These are phyloP conservation scores for Glycine latifolia DNA, from an alignment of 306 rosid species.

Conservation along the genomic window DNA sequence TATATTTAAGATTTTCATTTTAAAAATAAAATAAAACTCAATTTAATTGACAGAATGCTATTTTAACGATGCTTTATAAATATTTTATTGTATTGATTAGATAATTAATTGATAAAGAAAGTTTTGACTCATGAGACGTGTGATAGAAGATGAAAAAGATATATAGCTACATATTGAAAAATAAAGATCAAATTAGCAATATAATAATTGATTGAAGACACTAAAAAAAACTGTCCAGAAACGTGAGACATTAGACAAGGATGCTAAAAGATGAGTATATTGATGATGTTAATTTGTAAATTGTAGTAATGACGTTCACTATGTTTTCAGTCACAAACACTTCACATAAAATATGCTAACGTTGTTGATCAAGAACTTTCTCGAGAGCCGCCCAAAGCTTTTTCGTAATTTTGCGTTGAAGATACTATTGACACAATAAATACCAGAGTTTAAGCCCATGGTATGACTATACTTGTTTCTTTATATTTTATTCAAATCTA, in stretches of 20 bases:
- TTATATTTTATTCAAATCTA: background rate
- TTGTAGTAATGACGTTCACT: conserved; percentile 45
- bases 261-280: background rate
- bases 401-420: background rate
- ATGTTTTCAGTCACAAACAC: background rate
- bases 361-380: background rate
- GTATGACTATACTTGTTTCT: background rate
- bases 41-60: background rate
- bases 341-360: background rate
- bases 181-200: background rate
- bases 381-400: background rate
- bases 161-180: background rate
- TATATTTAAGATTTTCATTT: background rate
- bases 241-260: background rate
- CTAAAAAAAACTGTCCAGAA: background rate
- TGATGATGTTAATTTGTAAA: conserved; percentile 55
- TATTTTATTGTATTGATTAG: background rate
- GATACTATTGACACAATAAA: background rate
- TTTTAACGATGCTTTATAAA: background rate
- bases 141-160: background rate
- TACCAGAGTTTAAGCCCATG: conserved; percentile 14
- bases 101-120: background rate
- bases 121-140: background rate
- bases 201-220: background rate
- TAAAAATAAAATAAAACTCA: background rate